These are phyloP conservation scores for Narthecium ossifragum DNA, from an alignment of 106 monocot genomes.

Conservation along the genomic window DNA sequence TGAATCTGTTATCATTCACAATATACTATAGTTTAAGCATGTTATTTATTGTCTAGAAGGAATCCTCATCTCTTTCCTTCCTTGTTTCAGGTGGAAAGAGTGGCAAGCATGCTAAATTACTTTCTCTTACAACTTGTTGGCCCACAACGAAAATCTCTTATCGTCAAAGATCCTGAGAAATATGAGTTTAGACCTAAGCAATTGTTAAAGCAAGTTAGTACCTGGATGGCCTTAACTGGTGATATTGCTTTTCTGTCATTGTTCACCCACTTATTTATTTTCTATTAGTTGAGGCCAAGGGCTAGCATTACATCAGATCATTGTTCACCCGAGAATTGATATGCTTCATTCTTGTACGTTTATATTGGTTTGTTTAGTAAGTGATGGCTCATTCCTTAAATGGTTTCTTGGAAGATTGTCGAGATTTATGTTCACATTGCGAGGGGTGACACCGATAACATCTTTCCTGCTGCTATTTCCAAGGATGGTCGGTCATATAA, in stretches of 20 bases:
- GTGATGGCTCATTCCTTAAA: no score
- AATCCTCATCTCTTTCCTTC: not conserved
- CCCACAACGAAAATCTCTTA: constrained; percentile 84
- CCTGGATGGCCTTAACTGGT: not conserved
- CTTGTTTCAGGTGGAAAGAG: constrained; percentile 80
- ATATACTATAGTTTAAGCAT: no score
- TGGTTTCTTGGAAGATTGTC: constrained; percentile 60
- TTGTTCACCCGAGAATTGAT: no score
- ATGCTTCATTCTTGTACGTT: no score
- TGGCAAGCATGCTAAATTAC: constrained; percentile 97
- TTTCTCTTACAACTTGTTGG: constrained; percentile 96
- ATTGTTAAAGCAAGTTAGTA: constrained; percentile 79
- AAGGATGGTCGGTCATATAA: constrained; percentile 94
- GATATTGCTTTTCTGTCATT: no score
- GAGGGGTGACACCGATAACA: constrained; percentile 71
- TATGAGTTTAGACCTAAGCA: constrained; percentile 98
- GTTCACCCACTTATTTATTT: no score
- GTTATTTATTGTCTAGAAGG: no score
- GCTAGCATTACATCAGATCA: no score
- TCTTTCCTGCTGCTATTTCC: constrained; percentile 81
- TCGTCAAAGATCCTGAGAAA: constrained; percentile 94
- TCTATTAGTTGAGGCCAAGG: not conserved
- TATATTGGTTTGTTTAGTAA: no score
- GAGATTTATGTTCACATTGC: constrained; percentile 95
- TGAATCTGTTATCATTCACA: no score